Conservation (phyloP, 352 stramenopile species). For the Salisapilia sapeloensis region DNA sequence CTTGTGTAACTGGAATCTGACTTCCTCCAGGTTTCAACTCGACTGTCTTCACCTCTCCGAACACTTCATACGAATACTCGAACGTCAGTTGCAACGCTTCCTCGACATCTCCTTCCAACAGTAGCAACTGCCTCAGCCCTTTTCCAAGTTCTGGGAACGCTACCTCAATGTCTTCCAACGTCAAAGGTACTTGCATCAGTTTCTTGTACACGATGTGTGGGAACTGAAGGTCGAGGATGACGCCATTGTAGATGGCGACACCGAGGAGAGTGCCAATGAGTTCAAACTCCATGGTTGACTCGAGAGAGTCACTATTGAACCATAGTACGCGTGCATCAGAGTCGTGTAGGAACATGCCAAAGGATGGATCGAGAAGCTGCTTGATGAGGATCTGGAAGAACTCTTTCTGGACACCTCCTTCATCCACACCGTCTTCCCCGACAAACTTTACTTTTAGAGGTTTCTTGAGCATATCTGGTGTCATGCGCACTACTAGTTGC, state of each 20-base stretch:
- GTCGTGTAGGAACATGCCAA: slow-evolving; percentile 69
- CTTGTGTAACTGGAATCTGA: slow-evolving; percentile 37
- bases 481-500: slow-evolving; percentile 45
- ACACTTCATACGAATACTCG: slow-evolving; percentile 70
- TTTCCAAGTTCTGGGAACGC: slow-evolving; percentile 39
- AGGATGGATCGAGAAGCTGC: slow-evolving; percentile 50
- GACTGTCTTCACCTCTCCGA: slow-evolving; percentile 60
- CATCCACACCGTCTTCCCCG: slow-evolving; percentile 63
- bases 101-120: slow-evolving; percentile 56
- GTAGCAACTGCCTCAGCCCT: slow-evolving; percentile 38
- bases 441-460: slow-evolving; percentile 75
- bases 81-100: slow-evolving; percentile 56
- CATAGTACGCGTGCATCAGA: slow-evolving; percentile 48
- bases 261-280: slow-evolving; percentile 68
- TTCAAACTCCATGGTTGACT: slow-evolving; percentile 73
- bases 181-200: slow-evolving; percentile 32
- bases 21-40: slow-evolving; percentile 48
- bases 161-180: slow-evolving; percentile 33
- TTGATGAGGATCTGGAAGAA: slow-evolving; percentile 75
- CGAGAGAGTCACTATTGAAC: slow-evolving; percentile 74
- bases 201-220: slow-evolving; percentile 75
- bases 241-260: slow-evolving; percentile 72
- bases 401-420: slow-evolving; percentile 67
- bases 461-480: slow-evolving; percentile 53
- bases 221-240: slow-evolving; percentile 73